Percentiles rank a stretch among this genome's conserved stretches.
These are phyloP conservation scores for Scheffersomyces illinoinensis DNA, from an alignment of 1,139 yeast genomes.

Conservation along the genomic window DNA sequence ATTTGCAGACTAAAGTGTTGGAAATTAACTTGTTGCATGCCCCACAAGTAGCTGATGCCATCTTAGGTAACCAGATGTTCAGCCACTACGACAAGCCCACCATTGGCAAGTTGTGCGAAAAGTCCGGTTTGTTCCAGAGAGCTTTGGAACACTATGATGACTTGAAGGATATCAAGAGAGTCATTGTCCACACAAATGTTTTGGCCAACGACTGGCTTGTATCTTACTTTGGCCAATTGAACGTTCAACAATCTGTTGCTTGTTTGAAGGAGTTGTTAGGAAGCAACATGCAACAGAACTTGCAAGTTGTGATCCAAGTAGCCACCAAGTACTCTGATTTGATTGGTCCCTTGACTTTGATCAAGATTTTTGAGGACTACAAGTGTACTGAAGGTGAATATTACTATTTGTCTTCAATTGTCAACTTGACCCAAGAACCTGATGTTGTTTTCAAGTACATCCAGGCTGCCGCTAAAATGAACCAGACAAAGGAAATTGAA, in stretches of 20 bases:
- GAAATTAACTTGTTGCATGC: conserved; percentile 94
- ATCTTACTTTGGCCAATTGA: conserved; percentile 86
- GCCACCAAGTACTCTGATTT: conserved; percentile 95
- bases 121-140: conserved; percentile 90
- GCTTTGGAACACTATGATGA: conserved; percentile 96
- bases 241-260: conserved; percentile 89
- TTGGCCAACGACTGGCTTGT: conserved; percentile 95
- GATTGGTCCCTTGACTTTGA: conserved; percentile 81
- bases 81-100: conserved; percentile 93
- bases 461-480: conserved; percentile 88
- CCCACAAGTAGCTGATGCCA: conserved; percentile 99
- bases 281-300: conserved; percentile 78
- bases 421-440: conserved; percentile 89
- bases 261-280: conserved; percentile 86
- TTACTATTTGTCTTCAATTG: conserved; percentile 90
- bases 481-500: conserved; percentile 92
- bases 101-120: conserved; percentile 89
- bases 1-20: conserved; percentile 89
- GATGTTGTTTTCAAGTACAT: conserved; percentile 96
- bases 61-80: conserved; percentile 93
- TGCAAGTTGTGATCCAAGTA: conserved; percentile 93
- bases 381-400: conserved; percentile 91
- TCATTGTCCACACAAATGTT: conserved; percentile 81
- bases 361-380: conserved; percentile 90
- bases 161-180: conserved; percentile 92